Evolutionary conservation across 2,329 filamentous ascomycete species (phyloP).

Genomic region (Gyromitra esculenta): DNA sequence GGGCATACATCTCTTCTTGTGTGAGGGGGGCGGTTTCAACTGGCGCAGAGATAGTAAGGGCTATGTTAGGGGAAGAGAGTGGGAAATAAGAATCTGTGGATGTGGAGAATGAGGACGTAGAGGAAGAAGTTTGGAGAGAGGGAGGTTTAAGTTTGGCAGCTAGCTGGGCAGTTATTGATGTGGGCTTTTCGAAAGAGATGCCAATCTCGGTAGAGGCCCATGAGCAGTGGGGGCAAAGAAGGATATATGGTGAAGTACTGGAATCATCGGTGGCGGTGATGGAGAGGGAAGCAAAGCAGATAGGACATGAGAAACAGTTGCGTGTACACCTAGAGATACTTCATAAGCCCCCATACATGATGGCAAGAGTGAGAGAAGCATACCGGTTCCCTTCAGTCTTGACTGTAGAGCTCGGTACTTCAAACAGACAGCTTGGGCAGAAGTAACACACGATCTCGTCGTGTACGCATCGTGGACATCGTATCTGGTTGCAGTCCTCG

Average conservation of each 20-base stretch:
- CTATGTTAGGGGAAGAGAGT: conserved; percentile 1
- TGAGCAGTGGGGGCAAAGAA: conserved; percentile 89
- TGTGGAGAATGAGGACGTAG: conserved; percentile 58
- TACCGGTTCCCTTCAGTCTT: conserved; percentile 94
- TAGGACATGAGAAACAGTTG: conserved; percentile 94
- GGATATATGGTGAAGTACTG: conserved; percentile 73
- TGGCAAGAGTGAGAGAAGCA: conserved; percentile 41
- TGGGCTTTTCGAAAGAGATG: conserved; percentile 88
- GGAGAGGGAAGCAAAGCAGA: conserved; percentile 82
- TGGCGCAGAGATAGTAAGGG: conserved; percentile 17
- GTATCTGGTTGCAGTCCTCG: conserved; percentile 95
- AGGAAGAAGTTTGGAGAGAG: conserved; percentile 58
- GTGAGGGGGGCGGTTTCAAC: conserved; percentile 33
- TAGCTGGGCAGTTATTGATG: conserved; percentile 83
- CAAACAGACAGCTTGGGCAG: conserved; percentile 94
- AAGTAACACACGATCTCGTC: conserved; percentile 97
- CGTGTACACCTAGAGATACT: conserved; percentile 75
- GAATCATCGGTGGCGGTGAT: conserved; percentile 73
- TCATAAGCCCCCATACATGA: conserved; percentile 37
- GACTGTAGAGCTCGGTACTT: conserved; percentile 91
- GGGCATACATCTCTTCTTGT: conserved; percentile 53
- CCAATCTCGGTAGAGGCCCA: conserved; percentile 92
- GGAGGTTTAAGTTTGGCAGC: conserved; percentile 68
- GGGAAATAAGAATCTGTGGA: conserved; percentile 31
- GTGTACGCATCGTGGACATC: conserved; percentile 87